These are phyloP conservation scores for Hypoxylon perforatum DNA, from an alignment of 495 filamentous ascomycete genomes.

Conservation along the genomic window DNA sequence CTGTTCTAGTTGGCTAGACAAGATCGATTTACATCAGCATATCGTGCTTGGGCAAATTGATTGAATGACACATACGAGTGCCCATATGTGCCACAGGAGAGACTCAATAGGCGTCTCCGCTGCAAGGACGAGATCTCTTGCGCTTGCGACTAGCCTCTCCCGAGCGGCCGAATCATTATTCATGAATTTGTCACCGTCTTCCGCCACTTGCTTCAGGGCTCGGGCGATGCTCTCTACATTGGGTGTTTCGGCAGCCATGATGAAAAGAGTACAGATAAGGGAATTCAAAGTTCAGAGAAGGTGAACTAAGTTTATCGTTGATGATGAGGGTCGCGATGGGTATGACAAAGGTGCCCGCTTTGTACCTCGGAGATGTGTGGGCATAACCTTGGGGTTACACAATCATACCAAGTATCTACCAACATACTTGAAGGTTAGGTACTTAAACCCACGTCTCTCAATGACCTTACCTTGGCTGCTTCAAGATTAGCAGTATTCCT, in stretches of 20 bases:
- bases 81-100: conserved; percentile 12
- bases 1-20: conserved; percentile 28
- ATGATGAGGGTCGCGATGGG: too few species aligned
- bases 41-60: neutral
- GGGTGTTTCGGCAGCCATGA: conserved; percentile 10
- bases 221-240: conserved; percentile 2
- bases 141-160: conserved; percentile 7
- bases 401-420: too few species aligned
- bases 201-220: conserved; percentile 10
- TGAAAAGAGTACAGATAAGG: too few species aligned
- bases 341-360: too few species aligned
- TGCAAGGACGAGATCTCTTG: conserved; percentile 13
- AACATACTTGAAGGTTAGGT: too few species aligned
- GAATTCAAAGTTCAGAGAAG: too few species aligned
- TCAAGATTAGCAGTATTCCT: too few species aligned
- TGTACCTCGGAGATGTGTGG: too few species aligned
- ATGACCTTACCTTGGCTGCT: too few species aligned
- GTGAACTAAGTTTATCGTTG: too few species aligned
- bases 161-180: conserved; percentile 8
- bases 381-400: too few species aligned
- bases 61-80: conserved; percentile 3
- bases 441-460: too few species aligned
- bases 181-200: conserved; percentile 13
- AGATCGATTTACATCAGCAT: neutral
- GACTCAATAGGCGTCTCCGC: conserved; percentile 20